Evolutionary conservation across 768 basidiomycete species (phyloP), one percentile per base, ranked within the genome.

Genomic region (Lactifluus hygrophoroides): DNA sequence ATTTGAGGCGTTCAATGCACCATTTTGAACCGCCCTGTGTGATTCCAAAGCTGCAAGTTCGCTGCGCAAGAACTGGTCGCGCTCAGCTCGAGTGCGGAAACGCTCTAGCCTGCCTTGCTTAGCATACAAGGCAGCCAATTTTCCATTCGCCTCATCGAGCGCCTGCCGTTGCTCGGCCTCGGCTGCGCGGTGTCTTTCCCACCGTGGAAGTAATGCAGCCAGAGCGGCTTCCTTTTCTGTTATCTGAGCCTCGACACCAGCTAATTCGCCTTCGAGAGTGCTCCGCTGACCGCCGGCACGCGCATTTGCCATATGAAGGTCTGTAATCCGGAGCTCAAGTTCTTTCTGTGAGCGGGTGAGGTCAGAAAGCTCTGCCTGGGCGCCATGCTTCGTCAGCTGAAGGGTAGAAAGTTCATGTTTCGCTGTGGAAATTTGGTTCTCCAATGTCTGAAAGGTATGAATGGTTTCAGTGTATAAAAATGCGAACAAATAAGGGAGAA

Each of bases 61-160:
- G n/a, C 79, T 77, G n/a, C 74, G 76, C 43, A 99, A 77, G 67
- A 81, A 97, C 21, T 77, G 74, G 68, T 99, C 95, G 8, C 96
- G 83, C 66, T 94, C 92, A 0, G 79, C 76, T 66, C 85, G 85
- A 14, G 88, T 90, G 21, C 83, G 75, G 74, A 96, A 99, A 66
- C 88, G 89, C 51, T 84, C 82, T 38, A 86, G 77, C 21, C 96
- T 86, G 2, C 94, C 94, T 69, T 92, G 93, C 68, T 98, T 98
- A 2, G 88, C 85, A 67, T 87, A 93, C 1, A 99, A 75, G 0
- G 87, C 81, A 0, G 80, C 77, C 3, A 97, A 73, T 46, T 77
- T 80, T 1, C 88, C 85, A 51, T 80, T 82, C 0, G 84, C 84
- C 40, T 85, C 83, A 60, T 94, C 92, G 63, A 96, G 76, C 27